Evolutionary conservation across 495 filamentous ascomycete species (phyloP).

Genomic region (Penicillium coffeae): DNA sequence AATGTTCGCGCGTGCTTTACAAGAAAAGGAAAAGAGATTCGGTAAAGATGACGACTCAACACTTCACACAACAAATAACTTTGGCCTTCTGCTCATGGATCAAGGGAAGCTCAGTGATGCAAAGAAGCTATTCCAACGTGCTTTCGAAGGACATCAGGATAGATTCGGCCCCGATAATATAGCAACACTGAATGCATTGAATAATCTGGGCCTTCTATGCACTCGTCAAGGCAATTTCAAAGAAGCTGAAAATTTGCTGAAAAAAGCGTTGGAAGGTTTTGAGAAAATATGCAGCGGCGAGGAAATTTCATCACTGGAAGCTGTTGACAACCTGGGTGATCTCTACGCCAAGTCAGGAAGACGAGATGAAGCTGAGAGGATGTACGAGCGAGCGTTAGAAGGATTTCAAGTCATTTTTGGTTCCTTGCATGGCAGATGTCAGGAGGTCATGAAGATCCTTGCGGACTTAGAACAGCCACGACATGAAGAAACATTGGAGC

Average conservation of each 20-base stretch:
- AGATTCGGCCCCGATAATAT: neutral
- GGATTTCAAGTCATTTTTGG: too few species aligned
- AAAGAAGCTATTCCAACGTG: neutral
- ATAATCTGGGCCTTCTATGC: neutral
- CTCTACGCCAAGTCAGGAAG: neutral
- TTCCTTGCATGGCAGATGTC: too few species aligned
- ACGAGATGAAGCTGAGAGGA: neutral
- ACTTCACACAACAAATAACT: neutral
- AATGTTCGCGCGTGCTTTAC: slow-evolving; percentile 4
- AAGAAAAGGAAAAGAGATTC: slow-evolving; percentile 6
- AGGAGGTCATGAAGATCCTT: too few species aligned
- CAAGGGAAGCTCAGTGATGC: neutral
- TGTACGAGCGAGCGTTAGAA: neutral
- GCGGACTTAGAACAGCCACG: too few species aligned
- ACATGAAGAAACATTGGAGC: too few species aligned
- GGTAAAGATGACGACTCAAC: neutral
- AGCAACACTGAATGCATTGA: neutral
- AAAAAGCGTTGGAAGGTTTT: neutral
- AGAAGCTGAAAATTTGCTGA: neutral
- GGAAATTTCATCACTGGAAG: neutral
- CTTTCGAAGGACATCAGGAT: neutral
- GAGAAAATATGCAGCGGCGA: neutral
- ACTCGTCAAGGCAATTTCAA: neutral
- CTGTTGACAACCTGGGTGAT: neutral
- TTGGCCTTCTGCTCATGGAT: neutral